Evolutionary conservation across 139 green algal genomes (phyloP), one percentile per base, ranked within the genome.

Genomic region (Closterium sp.): DNA sequence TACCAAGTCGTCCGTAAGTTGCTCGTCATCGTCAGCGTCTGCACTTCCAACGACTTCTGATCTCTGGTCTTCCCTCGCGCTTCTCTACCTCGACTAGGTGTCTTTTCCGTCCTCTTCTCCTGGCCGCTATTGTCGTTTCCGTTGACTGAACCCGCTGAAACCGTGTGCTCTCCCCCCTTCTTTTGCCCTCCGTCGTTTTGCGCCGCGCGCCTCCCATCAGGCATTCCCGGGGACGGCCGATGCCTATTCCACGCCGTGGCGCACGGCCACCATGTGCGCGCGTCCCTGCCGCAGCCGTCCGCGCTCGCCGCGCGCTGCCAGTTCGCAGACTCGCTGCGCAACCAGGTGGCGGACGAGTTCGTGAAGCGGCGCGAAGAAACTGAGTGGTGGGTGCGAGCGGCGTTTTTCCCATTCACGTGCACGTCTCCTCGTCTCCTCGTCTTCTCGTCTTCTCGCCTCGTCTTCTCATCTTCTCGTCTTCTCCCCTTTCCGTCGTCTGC

Each of bases 261-360:
- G 25, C 76, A 93, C 93, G 91, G 91, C n/a, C 30, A n/a, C 21
- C 90, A 38, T 34, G 34, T 89, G 76, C 91, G 88, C 31, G 64
- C 19, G 23, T 34, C 33, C 2, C 88, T 76, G 31, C 33, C 66
- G 30, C 23, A 30, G 28, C 87, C 33, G 1, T 38, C 30, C 30
- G 38, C 88, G 5, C 66, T 84, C 32, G 1, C 85, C 25, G 30
- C 4, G 23, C 55, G 55, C 55, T 76, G 55, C 55, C 2, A 93
- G 86, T 16, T 93, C 31, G 91, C 91, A 8, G 91, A 93, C 88
- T 31, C 90, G 66, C 83, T 93, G 16, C 76, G 91, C 25, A 90
- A 55, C 36, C 90, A 89, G 91, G 91, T 93, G 33, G 84, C 69
- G n/a, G 91, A 94, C 38, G 91, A 94, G 69, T 90, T 94, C 55